Conservation (phyloP, 2,329 filamentous ascomycete species). For the Eutypella sp. region DNA sequence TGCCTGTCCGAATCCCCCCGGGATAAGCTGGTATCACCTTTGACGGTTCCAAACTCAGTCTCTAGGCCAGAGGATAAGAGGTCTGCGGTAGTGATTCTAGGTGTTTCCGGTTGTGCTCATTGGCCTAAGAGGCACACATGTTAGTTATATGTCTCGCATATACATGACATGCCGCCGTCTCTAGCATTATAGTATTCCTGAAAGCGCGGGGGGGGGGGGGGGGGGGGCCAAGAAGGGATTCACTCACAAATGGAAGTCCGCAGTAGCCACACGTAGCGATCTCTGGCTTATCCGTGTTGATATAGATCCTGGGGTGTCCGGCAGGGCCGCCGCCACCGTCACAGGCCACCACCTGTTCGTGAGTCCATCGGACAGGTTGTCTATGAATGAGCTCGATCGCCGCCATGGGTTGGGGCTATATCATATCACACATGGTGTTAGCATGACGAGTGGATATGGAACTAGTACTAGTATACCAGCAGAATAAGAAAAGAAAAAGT, state of each 20-base stretch:
- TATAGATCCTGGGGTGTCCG: constrained; percentile 90
- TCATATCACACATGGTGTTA: constrained; percentile 1
- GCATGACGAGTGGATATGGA: no score
- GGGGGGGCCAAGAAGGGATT: no score
- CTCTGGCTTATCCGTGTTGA: constrained; percentile 97
- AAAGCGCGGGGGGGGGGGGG: no score
- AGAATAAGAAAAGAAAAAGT: no score
- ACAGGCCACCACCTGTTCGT: constrained; percentile 76
- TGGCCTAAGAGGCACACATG: constrained; percentile 59
- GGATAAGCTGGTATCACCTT: constrained; percentile 2
- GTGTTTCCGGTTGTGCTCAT: constrained; percentile 81
- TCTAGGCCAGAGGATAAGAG: constrained; percentile 68
- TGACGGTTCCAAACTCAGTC: background rate
- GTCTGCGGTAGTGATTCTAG: constrained; percentile 77
- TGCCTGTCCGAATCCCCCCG: background rate
- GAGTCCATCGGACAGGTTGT: constrained; percentile 88
- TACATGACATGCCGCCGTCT: background rate
- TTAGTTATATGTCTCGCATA: constrained; percentile 18
- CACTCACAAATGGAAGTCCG: constrained; percentile 81
- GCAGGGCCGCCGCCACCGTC: constrained; percentile 87
- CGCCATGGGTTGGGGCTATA: constrained; percentile 77
- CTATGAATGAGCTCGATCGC: constrained; percentile 96
- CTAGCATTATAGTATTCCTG: no score
- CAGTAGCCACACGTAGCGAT: constrained; percentile 90
- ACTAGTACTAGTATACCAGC: no score